Conservation (phyloP, 257 asterid genomes). For the Solanum stenotomum region DNA sequence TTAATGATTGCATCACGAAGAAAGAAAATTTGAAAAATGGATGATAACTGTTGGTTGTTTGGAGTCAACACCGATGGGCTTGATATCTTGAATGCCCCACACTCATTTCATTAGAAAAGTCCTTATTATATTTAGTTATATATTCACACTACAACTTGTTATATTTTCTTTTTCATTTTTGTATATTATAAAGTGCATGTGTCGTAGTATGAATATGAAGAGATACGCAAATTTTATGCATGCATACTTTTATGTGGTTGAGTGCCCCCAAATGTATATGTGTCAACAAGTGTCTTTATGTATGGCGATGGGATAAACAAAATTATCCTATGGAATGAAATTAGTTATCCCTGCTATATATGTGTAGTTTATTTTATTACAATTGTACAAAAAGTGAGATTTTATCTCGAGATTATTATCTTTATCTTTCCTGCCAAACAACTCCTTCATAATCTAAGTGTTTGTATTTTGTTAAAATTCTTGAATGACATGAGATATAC, state of each 20-base stretch:
- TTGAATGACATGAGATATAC: background rate
- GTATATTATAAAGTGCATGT: background rate
- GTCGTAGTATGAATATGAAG: background rate
- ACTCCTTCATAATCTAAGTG: background rate
- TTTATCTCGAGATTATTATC: background rate
- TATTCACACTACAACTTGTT: background rate
- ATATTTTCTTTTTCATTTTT: background rate
- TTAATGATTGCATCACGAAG: background rate
- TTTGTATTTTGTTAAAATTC: background rate
- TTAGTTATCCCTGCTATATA: accelerated
- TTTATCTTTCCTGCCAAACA: background rate
- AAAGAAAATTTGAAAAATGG: background rate
- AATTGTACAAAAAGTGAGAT: accelerated
- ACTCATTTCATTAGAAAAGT: background rate
- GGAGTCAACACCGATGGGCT: background rate
- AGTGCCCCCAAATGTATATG: background rate
- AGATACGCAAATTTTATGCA: background rate
- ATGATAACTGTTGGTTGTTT: background rate
- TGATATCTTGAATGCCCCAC: background rate
- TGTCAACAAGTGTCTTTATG: background rate
- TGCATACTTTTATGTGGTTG: background rate
- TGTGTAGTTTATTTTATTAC: background rate
- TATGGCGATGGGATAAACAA: no score
- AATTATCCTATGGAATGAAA: background rate
- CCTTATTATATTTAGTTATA: background rate